Base-by-base conservation (phyloP, 2,329 filamentous ascomycete genomes). In the Ophiostoma sp. region DNA sequence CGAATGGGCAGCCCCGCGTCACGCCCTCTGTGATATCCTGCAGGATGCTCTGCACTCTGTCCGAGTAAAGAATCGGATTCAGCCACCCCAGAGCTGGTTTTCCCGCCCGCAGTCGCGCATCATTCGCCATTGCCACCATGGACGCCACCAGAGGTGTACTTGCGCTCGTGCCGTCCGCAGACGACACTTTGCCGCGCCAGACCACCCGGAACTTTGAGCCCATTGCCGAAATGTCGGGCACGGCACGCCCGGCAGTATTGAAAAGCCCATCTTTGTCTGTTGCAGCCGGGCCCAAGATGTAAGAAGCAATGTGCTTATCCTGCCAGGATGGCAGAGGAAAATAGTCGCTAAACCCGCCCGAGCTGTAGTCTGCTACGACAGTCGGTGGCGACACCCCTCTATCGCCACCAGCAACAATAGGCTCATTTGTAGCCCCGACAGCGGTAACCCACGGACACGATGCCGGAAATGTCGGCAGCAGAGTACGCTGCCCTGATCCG, bases 371-470 rank as follows among this genome's bases (percentile, higher is more conserved):
- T 1, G 79, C 83, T 2, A 74, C 76, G 0, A 80, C 80, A 4
- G 78, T 76, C 3, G 74, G 73, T 1, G 73, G 73, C 20, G 73
- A 4, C 6, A 23, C 33, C 7, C 20, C 8, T 33, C 20, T 20
- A 39, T 27, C 11, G 20, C 17, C 60, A n/a, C 33, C 79, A 48
- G 67, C 79, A 54, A 35, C 8, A 17, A 54, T 48, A 8, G 31
- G 39, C 6, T 20, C 23, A 4, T 69, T 67, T 1, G 87, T 88
- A 1, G 85, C 89, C 7, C 90, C 90, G 1, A 92, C 85, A 2
- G 84, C 80, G 0, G 90, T 92, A 8, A 91, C 85, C 77, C 86
- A 92, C 0, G 89, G 89, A 74, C 90, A 92, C 0, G 85, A 84
- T 0, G 84, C 85, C 0, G 90, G 90, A 78, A 91, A 92, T 5